Conservation (phyloP, 768 basidiomycete species). For the Panus rudis region DNA sequence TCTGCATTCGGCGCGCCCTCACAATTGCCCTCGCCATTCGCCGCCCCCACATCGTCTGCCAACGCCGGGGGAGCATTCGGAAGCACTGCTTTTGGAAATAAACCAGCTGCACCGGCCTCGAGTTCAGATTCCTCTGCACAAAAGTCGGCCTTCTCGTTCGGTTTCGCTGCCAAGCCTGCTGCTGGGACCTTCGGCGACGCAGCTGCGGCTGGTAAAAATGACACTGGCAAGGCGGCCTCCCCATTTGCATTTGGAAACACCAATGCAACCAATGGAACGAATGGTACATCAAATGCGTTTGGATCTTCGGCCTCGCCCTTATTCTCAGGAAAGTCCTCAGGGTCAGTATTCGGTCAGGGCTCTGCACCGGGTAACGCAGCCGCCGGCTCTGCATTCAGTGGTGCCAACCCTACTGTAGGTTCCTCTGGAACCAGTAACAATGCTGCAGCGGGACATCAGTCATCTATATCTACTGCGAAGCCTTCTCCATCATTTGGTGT, state of each 20-base stretch:
- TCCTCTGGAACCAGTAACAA: background rate
- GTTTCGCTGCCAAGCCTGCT: background rate
- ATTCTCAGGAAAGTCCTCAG: too few species aligned
- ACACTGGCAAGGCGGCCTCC: background rate
- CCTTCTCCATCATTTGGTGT: background rate
- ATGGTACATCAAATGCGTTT: conserved; percentile 2
- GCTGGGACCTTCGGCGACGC: too few species aligned
- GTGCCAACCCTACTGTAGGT: background rate
- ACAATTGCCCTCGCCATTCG: too few species aligned
- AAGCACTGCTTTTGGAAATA: background rate
- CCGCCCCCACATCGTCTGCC: background rate
- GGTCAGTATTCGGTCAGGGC: too few species aligned
- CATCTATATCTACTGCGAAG: background rate
- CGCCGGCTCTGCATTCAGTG: conserved; percentile 10
- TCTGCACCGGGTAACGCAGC: conserved; percentile 13
- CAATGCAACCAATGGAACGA: conserved; percentile 3
- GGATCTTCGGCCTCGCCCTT: too few species aligned
- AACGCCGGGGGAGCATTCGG: background rate
- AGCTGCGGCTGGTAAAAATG: too few species aligned
- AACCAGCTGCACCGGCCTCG: background rate
- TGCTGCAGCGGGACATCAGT: background rate
- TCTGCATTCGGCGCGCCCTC: background rate
- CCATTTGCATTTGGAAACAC: conserved; percentile 7
- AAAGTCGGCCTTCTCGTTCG: conserved; percentile 9
- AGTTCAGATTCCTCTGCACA: background rate